Conservation (phyloP, 2,329 filamentous ascomycete genomes). For the Botrytis paeoniae region DNA sequence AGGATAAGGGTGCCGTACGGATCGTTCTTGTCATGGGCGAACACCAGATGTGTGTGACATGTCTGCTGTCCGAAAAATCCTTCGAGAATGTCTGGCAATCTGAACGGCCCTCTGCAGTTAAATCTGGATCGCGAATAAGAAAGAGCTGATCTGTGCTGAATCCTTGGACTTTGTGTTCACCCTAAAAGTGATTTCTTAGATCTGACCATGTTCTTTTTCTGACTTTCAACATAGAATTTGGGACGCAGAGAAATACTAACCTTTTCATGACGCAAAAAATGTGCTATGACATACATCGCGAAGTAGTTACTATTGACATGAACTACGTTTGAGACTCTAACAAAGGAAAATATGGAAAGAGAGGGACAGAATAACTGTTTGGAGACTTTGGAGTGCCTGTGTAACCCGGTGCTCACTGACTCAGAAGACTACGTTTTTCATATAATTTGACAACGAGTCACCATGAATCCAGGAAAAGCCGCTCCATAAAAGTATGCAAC, state of each 20-base stretch:
- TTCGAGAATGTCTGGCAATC: background rate
- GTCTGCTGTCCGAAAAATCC: background rate
- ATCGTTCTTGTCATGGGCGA: background rate
- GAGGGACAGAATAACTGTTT: background rate
- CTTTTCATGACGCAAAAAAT: background rate
- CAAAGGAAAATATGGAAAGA: background rate
- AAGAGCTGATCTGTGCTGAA: no score
- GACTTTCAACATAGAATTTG: background rate
- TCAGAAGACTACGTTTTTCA: background rate
- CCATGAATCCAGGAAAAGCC: background rate
- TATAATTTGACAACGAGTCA: background rate
- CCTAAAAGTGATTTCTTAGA: background rate
- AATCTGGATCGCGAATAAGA: background rate
- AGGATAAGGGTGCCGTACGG: background rate
- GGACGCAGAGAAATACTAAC: background rate
- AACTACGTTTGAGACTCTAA: background rate
- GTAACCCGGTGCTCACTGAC: background rate
- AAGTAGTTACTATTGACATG: background rate
- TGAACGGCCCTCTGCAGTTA: background rate
- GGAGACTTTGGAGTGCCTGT: background rate
- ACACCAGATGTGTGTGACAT: background rate
- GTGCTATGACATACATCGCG: background rate
- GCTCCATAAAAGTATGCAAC: background rate
- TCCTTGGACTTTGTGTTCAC: background rate
- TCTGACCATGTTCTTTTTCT: background rate